Base-by-base conservation (phyloP, 345 rosid genomes). In the Populus davidiana region DNA sequence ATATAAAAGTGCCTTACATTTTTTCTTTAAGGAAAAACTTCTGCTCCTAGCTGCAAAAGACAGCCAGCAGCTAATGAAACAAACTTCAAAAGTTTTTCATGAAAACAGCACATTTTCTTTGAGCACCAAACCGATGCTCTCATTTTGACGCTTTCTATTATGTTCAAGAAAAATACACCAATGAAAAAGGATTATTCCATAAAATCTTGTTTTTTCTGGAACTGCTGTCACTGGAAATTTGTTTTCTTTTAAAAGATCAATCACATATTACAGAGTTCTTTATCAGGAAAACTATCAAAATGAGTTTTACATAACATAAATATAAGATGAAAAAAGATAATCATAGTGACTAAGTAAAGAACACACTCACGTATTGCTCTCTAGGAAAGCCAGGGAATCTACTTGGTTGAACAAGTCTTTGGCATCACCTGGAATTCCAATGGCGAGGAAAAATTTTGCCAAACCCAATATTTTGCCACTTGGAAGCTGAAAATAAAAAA, bases 401-500 rank as follows among this genome's bases (percentile, higher is more conserved):
- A 96, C 82, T 86, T 94, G 99, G 82, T 85, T 86, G 86, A 89
- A 92, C 71, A 96, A 84, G 81, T 94, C 97, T 78, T 90, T 90
- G 72, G 90, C 87, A 86, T 90, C 98, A 67, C 98, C 94, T 74
- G 97, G 97, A 89, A 88, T 81, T 81, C 96, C 98, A 82, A 94
- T 79, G 70, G 93, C 90, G 67, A 96, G 97, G 79, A 96, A 84
- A 85, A 90, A 94, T 81, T 88, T 94, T 35, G 97, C 97, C 86
- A 96, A 77, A 75, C 98, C 97, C 83, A 92, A 83, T 68, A 92
- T 82, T 79, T 85, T 89, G 80, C 90, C 94, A 56, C 89, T 89
- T 41, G 94, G 91, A 75, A 94, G 88, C 99, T 96, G 91, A 86
- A 89, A 80, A 69, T 36, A 49, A 50, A 79, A 20, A 85, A 76